Base-by-base conservation (phyloP, 1,139 yeast species). In the Nematodospora anomalae region DNA sequence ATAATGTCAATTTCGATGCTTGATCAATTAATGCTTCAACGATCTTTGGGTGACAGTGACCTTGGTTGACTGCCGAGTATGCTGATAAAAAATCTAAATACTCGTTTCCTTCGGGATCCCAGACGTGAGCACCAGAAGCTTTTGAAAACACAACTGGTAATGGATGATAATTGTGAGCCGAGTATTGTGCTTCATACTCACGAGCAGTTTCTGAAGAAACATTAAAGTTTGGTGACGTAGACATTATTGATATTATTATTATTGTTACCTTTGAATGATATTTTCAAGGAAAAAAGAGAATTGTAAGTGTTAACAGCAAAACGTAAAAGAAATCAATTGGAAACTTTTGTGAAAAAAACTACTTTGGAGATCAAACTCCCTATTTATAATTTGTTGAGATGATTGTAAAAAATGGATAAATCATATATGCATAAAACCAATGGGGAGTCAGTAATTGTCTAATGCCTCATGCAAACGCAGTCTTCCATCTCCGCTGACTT, bases 161-260 rank as follows among this genome's bases (percentile, higher is more conserved):
- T 38, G 98, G 97, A 63, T 89, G 97, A 68, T 90, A 90, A 72
- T 92, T 90, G 70, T 90, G 97, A 16, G 97, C 98, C 33, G 96
- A 88, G 67, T 84, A 88, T 46, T 83, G 67, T 41, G 76, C 65
- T 64, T 90, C 97, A 68, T 78, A 80, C 38, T 78, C 71, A 47
- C 70, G 70, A 31, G 96, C 84, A 46, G 80, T 73, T 35, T 66
- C 61, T 4, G 95, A 83, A 3, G 92, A 77, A 37, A 83, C 64
- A 47, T 69, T 60, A 48, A 64, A 64, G 49, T 67, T 33, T 35
- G 45, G 43, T 14, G 41, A 35, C 11, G 47, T 20, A 11, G 27
- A 25, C 27, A 25, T 25, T n/a, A 4, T 18, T 18, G 21, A 18
- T 18, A n/a, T n/a, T n/a, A n/a, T n/a, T n/a, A 9, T 9, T 5